Conservation (phyloP, 2,329 filamentous ascomycete genomes). For the Aspergillus puulaauensis region DNA sequence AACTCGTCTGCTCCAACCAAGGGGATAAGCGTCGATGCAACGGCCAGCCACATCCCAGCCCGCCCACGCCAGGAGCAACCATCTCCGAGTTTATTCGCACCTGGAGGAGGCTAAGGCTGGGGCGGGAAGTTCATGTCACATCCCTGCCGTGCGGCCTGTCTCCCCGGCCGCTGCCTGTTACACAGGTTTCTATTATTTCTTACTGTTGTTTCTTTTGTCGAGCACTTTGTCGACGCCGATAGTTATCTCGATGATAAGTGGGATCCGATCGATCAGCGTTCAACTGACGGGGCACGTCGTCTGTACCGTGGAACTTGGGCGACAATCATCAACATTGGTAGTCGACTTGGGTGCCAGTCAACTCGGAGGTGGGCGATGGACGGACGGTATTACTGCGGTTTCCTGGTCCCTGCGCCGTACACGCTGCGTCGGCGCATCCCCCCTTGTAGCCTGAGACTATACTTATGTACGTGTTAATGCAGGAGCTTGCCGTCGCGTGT, state of each 20-base stretch:
- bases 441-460: background rate
- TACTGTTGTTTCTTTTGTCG: background rate
- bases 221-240: background rate
- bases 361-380: background rate
- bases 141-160: slow-evolving; percentile 2
- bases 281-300: slow-evolving; percentile 7
- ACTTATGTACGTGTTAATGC: background rate
- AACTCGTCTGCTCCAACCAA: background rate
- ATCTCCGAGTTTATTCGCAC: background rate
- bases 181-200: background rate
- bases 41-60: slow-evolving; percentile 9
- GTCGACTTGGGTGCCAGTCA: background rate
- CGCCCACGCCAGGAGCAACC: background rate
- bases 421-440: background rate
- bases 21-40: slow-evolving; percentile 1
- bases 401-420: background rate
- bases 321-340: background rate
- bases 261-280: slow-evolving; percentile 13
- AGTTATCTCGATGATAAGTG: slow-evolving; percentile 1
- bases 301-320: background rate
- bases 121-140: slow-evolving; percentile 6
- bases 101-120: background rate
- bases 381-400: background rate
- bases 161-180: background rate
- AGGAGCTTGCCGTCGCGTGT: slow-evolving; percentile 5